phyloP scores from a whole-genome alignment of 257 asterid genomes.

The Marsdenia floribunda region DNA sequence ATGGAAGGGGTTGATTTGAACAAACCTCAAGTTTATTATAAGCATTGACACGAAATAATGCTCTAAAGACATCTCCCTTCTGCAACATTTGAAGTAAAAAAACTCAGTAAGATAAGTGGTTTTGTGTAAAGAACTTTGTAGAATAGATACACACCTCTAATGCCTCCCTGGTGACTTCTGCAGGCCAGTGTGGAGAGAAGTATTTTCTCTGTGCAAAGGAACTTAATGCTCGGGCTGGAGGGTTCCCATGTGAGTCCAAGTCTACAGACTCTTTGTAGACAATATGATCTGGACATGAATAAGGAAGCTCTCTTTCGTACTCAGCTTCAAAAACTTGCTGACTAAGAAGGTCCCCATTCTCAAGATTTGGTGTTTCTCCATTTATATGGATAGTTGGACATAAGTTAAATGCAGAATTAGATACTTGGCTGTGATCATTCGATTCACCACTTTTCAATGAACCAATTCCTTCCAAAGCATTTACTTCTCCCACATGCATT shows the following conservation, averaged over 20 bases:
- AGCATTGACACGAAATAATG: slow-evolving; percentile 77
- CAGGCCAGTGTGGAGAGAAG: slow-evolving; percentile 31
- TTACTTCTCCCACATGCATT: slow-evolving; percentile 12
- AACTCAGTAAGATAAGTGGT: not conserved
- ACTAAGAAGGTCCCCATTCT: slow-evolving; percentile 18
- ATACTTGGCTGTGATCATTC: slow-evolving; percentile 9
- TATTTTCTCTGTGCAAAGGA: slow-evolving; percentile 17
- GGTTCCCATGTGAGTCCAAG: not conserved
- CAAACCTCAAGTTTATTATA: slow-evolving; percentile 79
- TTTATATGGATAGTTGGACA: slow-evolving; percentile 18
- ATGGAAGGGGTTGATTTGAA: not conserved
- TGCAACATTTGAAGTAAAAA: slow-evolving; percentile 29
- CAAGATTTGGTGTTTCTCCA: slow-evolving; percentile 11
- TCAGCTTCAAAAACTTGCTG: slow-evolving; percentile 21
- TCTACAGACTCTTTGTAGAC: slow-evolving; percentile 1
- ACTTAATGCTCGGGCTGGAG: slow-evolving; percentile 2
- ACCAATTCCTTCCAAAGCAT: slow-evolving; percentile 11
- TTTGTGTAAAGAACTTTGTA: not conserved
- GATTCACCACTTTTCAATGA: slow-evolving; percentile 9
- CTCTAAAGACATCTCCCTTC: slow-evolving; percentile 59
- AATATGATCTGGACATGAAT: slow-evolving; percentile 22
- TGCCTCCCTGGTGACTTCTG: slow-evolving; percentile 24
- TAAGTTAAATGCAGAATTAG: slow-evolving; percentile 18
- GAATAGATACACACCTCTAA: slow-evolving; percentile 25
- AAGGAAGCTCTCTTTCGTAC: slow-evolving; percentile 14